phyloP scores from a whole-genome alignment of 176 grass and related monocot species.

The Neostapfia colusana region DNA sequence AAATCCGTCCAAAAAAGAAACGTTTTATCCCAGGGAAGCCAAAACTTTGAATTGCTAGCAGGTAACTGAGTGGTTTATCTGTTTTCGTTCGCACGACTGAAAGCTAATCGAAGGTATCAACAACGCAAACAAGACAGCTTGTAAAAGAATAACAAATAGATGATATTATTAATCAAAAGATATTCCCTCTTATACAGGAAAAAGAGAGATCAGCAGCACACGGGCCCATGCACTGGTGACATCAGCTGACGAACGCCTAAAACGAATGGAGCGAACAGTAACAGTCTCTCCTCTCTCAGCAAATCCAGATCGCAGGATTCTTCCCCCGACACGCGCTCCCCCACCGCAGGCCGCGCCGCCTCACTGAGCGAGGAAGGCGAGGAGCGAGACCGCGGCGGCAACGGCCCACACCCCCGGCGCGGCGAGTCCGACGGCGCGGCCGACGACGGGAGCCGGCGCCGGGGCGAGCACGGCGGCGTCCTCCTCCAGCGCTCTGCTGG shows the following conservation, averaged over 20 bases:
- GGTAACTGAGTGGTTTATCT: not conserved
- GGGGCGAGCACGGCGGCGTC: conserved; percentile 37
- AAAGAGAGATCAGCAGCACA: conserved; percentile 61
- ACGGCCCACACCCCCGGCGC: conserved; percentile 51
- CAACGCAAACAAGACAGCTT: not conserved
- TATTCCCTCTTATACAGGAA: conserved; percentile 61
- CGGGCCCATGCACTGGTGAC: not conserved
- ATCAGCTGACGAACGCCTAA: conserved; percentile 20
- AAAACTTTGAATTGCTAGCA: too few relatives aligned
- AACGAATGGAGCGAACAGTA: conserved; percentile 30
- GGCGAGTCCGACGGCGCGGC: conserved; percentile 24
- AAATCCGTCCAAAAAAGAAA: too few relatives aligned
- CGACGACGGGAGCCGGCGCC: conserved; percentile 20
- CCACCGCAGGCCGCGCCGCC: too few relatives aligned
- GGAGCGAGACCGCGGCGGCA: conserved; percentile 43
- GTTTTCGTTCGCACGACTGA: not conserved
- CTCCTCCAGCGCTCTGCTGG: conserved; percentile 31
- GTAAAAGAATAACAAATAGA: conserved; percentile 52
- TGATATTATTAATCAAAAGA: conserved; percentile 12
- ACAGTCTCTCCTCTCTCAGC: not conserved
- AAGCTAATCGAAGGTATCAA: not conserved
- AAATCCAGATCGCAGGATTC: conserved; percentile 44
- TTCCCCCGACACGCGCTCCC: not conserved
- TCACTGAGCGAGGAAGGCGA: conserved; percentile 60
- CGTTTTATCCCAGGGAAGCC: too few relatives aligned